Percentiles rank a stretch among this genome's conserved stretches.
Conservation (phyloP, 495 filamentous ascomycete species). For the Talaromyces nanjingensis region DNA sequence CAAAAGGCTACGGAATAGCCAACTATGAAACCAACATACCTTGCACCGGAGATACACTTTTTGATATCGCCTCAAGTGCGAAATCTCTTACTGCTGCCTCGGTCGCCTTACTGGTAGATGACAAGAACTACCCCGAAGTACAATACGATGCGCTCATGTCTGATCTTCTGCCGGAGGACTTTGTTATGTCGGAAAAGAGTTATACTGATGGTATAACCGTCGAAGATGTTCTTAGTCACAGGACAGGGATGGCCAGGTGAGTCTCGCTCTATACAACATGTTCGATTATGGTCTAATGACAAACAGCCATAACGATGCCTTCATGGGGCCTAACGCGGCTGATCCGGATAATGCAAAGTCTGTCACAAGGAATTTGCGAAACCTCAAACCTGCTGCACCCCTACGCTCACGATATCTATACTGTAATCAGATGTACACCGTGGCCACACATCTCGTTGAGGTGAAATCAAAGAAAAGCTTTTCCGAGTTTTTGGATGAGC, state of each 20-base stretch:
- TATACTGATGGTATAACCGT: constrained; percentile 23
- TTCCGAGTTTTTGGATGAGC: constrained; percentile 27
- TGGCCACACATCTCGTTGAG: constrained; percentile 34
- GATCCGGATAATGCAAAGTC: constrained; percentile 16
- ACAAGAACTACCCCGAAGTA: constrained; percentile 18
- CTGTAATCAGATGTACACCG: constrained; percentile 44
- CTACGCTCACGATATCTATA: constrained; percentile 37
- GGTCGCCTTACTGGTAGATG: constrained; percentile 22
- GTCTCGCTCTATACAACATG: background rate
- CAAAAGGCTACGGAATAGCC: constrained; percentile 10
- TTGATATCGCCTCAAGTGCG: constrained; percentile 17
- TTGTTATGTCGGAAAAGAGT: constrained; percentile 17
- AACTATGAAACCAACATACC: background rate
- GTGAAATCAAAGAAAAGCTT: constrained; percentile 30
- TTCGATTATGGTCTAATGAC: background rate
- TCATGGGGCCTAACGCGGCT: constrained; percentile 10
- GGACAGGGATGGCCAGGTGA: constrained; percentile 20
- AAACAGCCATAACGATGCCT: constrained; percentile 15
- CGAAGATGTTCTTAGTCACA: constrained; percentile 23
- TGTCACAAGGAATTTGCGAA: constrained; percentile 25
- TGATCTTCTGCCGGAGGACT: constrained; percentile 22
- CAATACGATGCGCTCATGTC: constrained; percentile 21
- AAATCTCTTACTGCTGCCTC: constrained; percentile 27
- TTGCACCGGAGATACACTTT: constrained; percentile 17
- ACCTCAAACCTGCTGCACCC: constrained; percentile 28